Evolutionary conservation across 2,329 filamentous ascomycete species (phyloP).

Genomic region (Neopestalotiopsis sp.): DNA sequence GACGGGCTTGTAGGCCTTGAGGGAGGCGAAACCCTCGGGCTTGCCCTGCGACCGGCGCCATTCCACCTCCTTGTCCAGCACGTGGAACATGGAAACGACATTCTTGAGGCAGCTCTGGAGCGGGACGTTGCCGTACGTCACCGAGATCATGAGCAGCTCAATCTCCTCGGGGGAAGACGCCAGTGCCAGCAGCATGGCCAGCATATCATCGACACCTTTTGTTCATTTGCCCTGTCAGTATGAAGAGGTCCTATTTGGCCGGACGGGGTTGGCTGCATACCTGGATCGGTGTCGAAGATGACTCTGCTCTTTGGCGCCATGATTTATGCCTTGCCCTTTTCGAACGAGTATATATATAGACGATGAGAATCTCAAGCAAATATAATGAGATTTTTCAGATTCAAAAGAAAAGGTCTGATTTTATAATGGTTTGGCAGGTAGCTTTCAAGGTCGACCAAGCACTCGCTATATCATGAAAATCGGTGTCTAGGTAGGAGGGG

Average conservation of each 20-base stretch:
- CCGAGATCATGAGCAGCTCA: conserved; percentile 82
- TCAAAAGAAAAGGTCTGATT: too few species aligned
- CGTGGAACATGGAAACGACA: conserved; percentile 87
- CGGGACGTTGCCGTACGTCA: conserved; percentile 94
- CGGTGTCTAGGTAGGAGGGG: not conserved
- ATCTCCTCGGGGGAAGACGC: conserved; percentile 83
- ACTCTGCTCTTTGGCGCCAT: conserved; percentile 77
- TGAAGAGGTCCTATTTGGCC: conserved; percentile 19
- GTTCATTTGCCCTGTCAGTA: not conserved
- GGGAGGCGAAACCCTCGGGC: conserved; percentile 72
- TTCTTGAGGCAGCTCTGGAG: conserved; percentile 88
- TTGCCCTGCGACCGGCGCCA: conserved; percentile 78
- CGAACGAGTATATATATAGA: not conserved
- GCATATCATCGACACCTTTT: conserved; percentile 88
- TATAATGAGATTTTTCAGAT: too few species aligned
- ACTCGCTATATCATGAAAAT: not conserved
- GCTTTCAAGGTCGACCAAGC: not conserved
- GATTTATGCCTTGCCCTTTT: conserved; percentile 26
- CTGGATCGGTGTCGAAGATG: conserved; percentile 95
- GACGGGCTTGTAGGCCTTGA: conserved; percentile 77
- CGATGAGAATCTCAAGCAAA: too few species aligned
- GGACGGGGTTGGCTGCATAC: conserved; percentile 49
- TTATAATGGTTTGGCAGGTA: not conserved
- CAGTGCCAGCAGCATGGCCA: conserved; percentile 87
- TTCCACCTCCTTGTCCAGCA: conserved; percentile 84